Percentiles rank a stretch among this genome's conserved stretches.
Evolutionary conservation across 306 rosid species (phyloP).

Genomic region (Rosa multiflora): DNA sequence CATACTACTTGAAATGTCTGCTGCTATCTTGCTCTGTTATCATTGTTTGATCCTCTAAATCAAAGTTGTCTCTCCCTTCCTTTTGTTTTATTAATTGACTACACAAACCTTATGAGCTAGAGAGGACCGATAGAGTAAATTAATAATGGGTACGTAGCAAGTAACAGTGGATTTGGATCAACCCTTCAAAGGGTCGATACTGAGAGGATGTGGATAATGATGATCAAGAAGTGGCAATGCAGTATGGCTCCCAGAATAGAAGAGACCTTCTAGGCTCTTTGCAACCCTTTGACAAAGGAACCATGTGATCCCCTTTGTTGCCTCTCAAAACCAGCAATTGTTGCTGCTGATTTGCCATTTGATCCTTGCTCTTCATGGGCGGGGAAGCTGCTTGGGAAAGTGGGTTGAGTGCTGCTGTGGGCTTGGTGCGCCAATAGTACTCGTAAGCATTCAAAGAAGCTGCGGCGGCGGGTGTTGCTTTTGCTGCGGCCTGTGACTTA

Average conservation of each 20-base stretch:
- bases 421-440: constrained; percentile 62
- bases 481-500: constrained; percentile 25
- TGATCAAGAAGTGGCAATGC: constrained; percentile 84
- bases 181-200: background rate
- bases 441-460: constrained; percentile 64
- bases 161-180: constrained; percentile 38
- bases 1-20: constrained; percentile 28
- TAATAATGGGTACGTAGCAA: constrained; percentile 25
- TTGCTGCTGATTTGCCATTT: constrained; percentile 38
- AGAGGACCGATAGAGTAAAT: background rate
- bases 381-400: constrained; percentile 25
- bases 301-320: constrained; percentile 63
- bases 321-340: constrained; percentile 51
- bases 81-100: constrained; percentile 43
- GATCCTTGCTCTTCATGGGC: constrained; percentile 20
- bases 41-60: constrained; percentile 30
- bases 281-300: constrained; percentile 61
- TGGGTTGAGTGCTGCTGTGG: constrained; percentile 27
- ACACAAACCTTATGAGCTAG: constrained; percentile 22
- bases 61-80: constrained; percentile 26
- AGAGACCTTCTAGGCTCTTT: constrained; percentile 71
- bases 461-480: constrained; percentile 25
- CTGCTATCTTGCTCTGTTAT: constrained; percentile 20
- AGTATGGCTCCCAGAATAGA: constrained; percentile 66
- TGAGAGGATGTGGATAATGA: background rate